Percentiles rank a stretch among this genome's conserved stretches.
phyloP scores from a whole-genome alignment of 306 rosid species.

The Lupinus albus region DNA sequence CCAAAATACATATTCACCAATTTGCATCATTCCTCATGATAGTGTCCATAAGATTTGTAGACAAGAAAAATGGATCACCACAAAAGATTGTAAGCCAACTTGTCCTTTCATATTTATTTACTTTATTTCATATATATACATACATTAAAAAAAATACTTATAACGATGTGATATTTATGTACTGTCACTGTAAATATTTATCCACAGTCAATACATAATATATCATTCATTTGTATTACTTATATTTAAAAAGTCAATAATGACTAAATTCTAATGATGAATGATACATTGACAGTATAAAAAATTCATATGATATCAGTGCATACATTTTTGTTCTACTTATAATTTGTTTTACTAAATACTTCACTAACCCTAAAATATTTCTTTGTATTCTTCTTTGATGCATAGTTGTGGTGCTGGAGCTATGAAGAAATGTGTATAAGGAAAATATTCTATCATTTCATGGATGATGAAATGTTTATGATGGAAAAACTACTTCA shows the following conservation, averaged over 20 bases:
- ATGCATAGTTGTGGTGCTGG: constrained; percentile 78
- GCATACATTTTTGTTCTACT: too few relatives aligned
- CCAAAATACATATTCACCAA: constrained; percentile 27
- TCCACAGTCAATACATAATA: too few relatives aligned
- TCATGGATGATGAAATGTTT: background rate
- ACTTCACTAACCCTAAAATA: constrained; percentile 2
- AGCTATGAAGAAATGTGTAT: constrained; percentile 53
- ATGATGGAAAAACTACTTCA: background rate
- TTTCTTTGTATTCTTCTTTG: background rate
- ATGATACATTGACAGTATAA: too few relatives aligned
- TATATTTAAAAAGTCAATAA: too few relatives aligned
- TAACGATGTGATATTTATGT: too few relatives aligned
- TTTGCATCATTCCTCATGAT: constrained; percentile 30
- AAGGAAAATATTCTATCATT: background rate
- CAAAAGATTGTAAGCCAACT: constrained; percentile 67
- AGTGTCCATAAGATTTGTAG: constrained; percentile 35
- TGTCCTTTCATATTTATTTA: background rate
- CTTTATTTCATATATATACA: too few relatives aligned
- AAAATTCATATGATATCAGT: too few relatives aligned
- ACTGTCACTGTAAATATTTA: too few relatives aligned
- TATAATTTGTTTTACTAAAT: background rate
- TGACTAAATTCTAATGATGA: too few relatives aligned
- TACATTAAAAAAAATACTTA: too few relatives aligned
- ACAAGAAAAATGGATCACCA: constrained; percentile 77
- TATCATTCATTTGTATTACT: too few relatives aligned